Base-by-base conservation (phyloP, 2,329 filamentous ascomycete genomes). In the Alternaria metachromatica region DNA sequence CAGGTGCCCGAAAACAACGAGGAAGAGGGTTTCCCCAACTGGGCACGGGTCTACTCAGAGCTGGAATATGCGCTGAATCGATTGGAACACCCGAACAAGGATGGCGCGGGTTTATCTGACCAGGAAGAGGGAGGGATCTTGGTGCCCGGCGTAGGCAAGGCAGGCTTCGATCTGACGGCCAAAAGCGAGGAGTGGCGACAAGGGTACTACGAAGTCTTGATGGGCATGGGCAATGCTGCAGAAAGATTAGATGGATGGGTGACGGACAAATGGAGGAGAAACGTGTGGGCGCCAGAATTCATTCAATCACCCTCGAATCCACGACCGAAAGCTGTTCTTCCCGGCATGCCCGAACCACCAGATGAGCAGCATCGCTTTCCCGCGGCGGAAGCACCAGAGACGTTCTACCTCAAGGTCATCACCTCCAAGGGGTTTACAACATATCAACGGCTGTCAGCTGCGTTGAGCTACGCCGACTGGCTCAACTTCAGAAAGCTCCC, bases 301-400 rank as follows among this genome's bases (percentile, higher is more conserved):
- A 88, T 97, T 58, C 86, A 92, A 53, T 94, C 94, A 0, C 92
- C 93, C 1, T 93, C 92, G 5, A 97, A 97, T 77, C 93, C 92
- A 1, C 85, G 89, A 61, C 94, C 94, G 1, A 88, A 86, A 69
- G 92, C 93, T 0, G 86, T 94, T 44, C 89, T 91, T 0, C 85
- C 87, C 1, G 89, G 89, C 12, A 86, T 87, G 60, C 83, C 84
- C 57, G 84, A 85, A 60, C 91, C 91, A 1, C 92, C 93, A 0
- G 86, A 83, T 11, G 93, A 96, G 75, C 89, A 95, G 74, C 85
- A 97, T 74, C 94, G 92, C 77, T 87, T 88, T 60, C 82, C 85
- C 7, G 88, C 90, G 2, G 94, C 89, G 64, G 76, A 76, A 7
- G 78, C 87, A 0, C 92, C 95, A 0, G 91, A 96, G 72, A 86